A percentile compares a stretch with the other conserved stretches of the same genome.
phyloP scores from a whole-genome alignment of 345 rosid genomes.

The Acer campestre region DNA sequence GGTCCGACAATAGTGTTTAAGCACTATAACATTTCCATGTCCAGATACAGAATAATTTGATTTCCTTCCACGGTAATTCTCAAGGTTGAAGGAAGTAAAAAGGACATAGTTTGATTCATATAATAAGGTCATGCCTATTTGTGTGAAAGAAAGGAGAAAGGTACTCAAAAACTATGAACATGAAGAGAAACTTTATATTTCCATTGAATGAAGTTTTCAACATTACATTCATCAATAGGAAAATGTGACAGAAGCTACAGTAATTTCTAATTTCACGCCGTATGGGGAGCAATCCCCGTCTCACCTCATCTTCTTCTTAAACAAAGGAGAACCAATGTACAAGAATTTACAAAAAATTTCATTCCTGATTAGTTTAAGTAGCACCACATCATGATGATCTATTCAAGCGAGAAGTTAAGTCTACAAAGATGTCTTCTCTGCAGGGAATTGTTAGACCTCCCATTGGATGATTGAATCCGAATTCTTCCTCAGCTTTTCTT shows the following conservation, averaged over 20 bases:
- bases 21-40: neutral
- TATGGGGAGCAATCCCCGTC: no score
- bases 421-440: conserved; percentile 39
- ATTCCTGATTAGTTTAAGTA: neutral
- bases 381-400: neutral
- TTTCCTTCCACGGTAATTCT: no score
- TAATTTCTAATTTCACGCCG: neutral
- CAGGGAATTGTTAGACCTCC: conserved; percentile 53
- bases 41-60: neutral
- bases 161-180: neutral
- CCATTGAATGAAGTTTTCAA: neutral
- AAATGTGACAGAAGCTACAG: neutral
- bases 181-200: neutral
- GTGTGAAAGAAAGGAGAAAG: no score
- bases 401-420: conserved; percentile 33
- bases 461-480: conserved; percentile 49
- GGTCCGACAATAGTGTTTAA: no score
- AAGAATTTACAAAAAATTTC: neutral
- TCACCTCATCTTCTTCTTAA: neutral
- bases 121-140: no score
- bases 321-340: neutral
- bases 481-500: conserved; percentile 50
- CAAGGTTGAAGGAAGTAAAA: no score
- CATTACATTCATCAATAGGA: neutral
- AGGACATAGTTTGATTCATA: no score